Conservation (phyloP, 306 rosid species). For the Rubus idaeus region DNA sequence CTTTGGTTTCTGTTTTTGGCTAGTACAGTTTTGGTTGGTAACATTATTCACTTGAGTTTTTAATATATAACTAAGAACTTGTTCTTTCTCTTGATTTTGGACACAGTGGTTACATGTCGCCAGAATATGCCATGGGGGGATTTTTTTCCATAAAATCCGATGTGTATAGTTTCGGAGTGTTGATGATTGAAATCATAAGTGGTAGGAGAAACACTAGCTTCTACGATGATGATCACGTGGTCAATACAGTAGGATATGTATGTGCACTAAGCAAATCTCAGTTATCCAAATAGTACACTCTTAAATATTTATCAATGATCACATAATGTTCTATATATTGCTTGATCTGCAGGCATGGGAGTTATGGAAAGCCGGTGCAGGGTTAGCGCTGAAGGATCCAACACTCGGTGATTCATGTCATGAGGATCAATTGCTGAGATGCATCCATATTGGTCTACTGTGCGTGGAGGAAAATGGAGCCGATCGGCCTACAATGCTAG, state of each 20-base stretch:
- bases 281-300: too few relatives aligned
- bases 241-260: background rate
- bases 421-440: conserved; percentile 3
- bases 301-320: too few relatives aligned
- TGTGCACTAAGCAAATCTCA: too few relatives aligned
- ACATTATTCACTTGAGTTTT: background rate
- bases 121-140: background rate
- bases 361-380: conserved; percentile 3
- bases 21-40: background rate
- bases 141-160: background rate
- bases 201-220: background rate
- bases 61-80: background rate
- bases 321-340: too few relatives aligned
- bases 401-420: conserved; percentile 16
- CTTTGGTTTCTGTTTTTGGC: background rate
- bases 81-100: background rate
- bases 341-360: too few relatives aligned
- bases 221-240: background rate
- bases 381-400: background rate
- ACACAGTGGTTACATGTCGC: background rate
- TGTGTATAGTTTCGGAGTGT: background rate
- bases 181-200: background rate
- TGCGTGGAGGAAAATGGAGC: conserved; percentile 17
- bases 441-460: conserved; percentile 17
- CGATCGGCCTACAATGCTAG: conserved; percentile 5